Base-by-base conservation (phyloP, 768 basidiomycete genomes). In the Pleurotus salmoneostramineus region DNA sequence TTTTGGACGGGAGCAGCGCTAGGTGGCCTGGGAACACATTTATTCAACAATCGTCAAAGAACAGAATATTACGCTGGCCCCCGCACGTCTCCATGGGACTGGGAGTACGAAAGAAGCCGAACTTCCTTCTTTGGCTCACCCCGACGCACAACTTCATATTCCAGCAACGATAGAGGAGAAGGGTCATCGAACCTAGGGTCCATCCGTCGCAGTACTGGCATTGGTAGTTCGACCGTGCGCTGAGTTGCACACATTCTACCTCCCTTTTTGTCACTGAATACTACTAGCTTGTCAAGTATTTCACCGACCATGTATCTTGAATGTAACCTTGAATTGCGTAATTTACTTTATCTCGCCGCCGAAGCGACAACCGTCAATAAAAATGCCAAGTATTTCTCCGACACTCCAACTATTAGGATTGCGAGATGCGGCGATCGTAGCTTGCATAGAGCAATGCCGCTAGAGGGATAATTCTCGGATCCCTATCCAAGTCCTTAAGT, bases 1-100 rank as follows among this genome's bases (percentile, higher is more conserved):
- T 95, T 96, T 68, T 95, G 87, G 89, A 87, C 89, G 1, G 94
- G 94, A 3, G 83, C 90, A 5, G 82, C 83, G 0, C 64, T 89
- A 1, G 95, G 92, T 5, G 88, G 87, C 27, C 68, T 89, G 2
- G 88, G 85, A 2, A 81, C 84, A 31, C 82, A 82, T 60, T 63
- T 85, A 2, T 74, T 78, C 71, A 86, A 79, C 65, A 69, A 68
- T 54, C 63, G 59, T 55, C 71, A 17, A 17, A 17, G 60, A 43
- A 40, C 60, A 62, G 27, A 45, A 58, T 5, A 63, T 69, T 44
- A 63, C 64, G 32, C 65, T 68, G 47, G 65, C 65, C 65, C 69
- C 68, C 62, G 63, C 61, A 49, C 60, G 49, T 61, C 70, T 14
- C 58, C 66, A 47, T 88, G 81, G 62, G 85, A 86, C 63, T 89